phyloP scores from a whole-genome alignment of 345 rosid genomes.

The Moringa oleifera region DNA sequence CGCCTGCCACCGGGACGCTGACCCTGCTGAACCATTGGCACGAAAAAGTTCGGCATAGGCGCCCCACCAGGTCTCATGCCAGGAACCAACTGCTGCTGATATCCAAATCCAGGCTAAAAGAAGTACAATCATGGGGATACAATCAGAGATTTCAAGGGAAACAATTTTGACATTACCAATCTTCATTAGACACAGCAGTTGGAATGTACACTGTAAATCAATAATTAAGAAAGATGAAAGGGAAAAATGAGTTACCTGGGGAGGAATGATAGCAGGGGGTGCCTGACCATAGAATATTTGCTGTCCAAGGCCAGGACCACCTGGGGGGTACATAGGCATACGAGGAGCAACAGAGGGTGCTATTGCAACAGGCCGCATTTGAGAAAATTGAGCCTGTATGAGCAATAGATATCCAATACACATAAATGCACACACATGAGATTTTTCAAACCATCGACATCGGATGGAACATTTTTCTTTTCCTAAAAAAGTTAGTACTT shows the following conservation, averaged over 20 bases:
- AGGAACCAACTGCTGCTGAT: constrained; percentile 91
- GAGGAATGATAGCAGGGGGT: constrained; percentile 78
- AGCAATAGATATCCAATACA: background rate
- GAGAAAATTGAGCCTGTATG: constrained; percentile 88
- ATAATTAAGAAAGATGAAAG: no score
- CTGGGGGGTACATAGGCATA: constrained; percentile 78
- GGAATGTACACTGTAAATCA: no score
- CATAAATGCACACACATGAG: background rate
- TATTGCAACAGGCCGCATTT: constrained; percentile 74
- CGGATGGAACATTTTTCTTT: background rate
- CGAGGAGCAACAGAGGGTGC: constrained; percentile 74
- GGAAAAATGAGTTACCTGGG: constrained; percentile 43
- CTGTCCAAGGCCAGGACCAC: constrained; percentile 74
- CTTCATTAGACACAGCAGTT: no score
- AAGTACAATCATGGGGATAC: no score
- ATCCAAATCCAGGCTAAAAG: constrained; percentile 77
- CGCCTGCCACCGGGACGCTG: constrained; percentile 81
- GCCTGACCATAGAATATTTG: constrained; percentile 84
- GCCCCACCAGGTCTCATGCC: constrained; percentile 84
- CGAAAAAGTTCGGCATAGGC: constrained; percentile 72
- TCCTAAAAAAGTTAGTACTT: no score
- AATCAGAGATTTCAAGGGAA: background rate
- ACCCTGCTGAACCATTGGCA: constrained; percentile 87
- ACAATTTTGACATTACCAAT: no score
- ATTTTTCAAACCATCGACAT: no score